Percentiles rank a stretch among this genome's conserved stretches.
These are phyloP conservation scores for Coniochaeta ligniaria DNA, from an alignment of 2,329 filamentous ascomycete species.

Conservation along the genomic window DNA sequence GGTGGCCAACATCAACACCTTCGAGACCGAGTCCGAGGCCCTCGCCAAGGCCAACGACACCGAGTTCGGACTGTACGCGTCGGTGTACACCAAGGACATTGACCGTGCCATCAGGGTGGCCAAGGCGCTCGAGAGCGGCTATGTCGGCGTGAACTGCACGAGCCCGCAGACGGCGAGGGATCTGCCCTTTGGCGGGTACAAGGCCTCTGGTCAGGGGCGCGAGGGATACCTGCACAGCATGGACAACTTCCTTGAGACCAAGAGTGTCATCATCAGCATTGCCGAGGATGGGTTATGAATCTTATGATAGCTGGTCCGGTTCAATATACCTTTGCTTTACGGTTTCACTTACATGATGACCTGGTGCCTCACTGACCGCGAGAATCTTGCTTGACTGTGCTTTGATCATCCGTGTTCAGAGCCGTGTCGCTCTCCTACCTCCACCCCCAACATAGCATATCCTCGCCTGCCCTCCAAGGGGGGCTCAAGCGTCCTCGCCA, in stretches of 20 bases:
- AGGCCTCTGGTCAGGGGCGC: slow-evolving; percentile 28
- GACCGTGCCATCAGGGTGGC: slow-evolving; percentile 34
- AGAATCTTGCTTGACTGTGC: background rate
- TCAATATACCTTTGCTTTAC: background rate
- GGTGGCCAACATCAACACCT: slow-evolving; percentile 50
- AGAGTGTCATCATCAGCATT: slow-evolving; percentile 22
- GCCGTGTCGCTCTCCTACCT: no score
- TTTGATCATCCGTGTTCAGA: background rate
- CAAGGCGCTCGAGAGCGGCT: slow-evolving; percentile 50
- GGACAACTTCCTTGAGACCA: slow-evolving; percentile 25
- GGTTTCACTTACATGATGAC: background rate
- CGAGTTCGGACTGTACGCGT: slow-evolving; percentile 48
- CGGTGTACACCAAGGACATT: slow-evolving; percentile 47
- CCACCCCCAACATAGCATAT: background rate
- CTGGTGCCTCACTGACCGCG: background rate
- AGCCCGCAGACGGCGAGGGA: slow-evolving; percentile 27
- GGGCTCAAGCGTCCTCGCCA: background rate
- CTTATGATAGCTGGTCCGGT: background rate
- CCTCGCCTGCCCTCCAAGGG: background rate
- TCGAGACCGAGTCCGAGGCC: slow-evolving; percentile 49
- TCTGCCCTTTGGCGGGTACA: slow-evolving; percentile 34
- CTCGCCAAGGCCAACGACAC: slow-evolving; percentile 47
- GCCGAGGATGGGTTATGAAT: slow-evolving; percentile 6
- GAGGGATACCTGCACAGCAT: slow-evolving; percentile 28
- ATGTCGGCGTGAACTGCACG: slow-evolving; percentile 49